Evolutionary conservation across 2,329 filamentous ascomycete species (phyloP), one percentile per base, ranked within the genome.

Genomic region (Xylariaceae sp.): DNA sequence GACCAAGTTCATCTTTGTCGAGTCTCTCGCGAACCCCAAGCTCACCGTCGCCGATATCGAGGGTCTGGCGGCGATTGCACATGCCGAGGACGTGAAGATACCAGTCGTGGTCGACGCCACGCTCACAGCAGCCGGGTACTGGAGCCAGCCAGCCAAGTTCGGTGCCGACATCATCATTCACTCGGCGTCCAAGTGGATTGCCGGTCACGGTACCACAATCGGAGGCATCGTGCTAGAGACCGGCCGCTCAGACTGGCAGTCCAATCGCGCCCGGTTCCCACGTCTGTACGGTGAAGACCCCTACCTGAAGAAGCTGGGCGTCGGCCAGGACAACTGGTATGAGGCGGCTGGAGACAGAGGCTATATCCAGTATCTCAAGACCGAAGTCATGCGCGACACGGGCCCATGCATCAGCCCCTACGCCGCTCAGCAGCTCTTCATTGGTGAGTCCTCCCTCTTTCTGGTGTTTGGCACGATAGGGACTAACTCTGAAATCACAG

Each of bases 161-260:
- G 81, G 81, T 41, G 81, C 77, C 31, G 81, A 85, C 50, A 84
- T 85, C 39, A 73, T 85, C 31, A 77, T 83, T 4, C 80, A 85
- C 63, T 81, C 74, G 16, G 77, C 76, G 9, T 84, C 79, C 2
- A 85, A 85, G 57, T 85, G 81, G 81, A 83, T 85, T 39, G 81
- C 81, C 33, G 81, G 81, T 16, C 81, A 85, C 55, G 81, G 81
- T 23, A 83, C 81, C 13, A 83, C 80, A 8, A 78, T 84, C 51
- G 81, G 70, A 23, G 81, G 81, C 38, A 68, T 84, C 13, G 70
- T 85, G 9, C 66, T 85, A 35, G 81, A 85, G 60, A 72, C 74
- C 40, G 81, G 81, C 34, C 81, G 80, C 50, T 85, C 85, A 53
- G 76, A 84, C 63, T 85, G 81, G 81, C 78, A 76, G 9, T 31